These are phyloP conservation scores for Cairneyella variabilis DNA, from an alignment of 495 filamentous ascomycete genomes.

Conservation along the genomic window DNA sequence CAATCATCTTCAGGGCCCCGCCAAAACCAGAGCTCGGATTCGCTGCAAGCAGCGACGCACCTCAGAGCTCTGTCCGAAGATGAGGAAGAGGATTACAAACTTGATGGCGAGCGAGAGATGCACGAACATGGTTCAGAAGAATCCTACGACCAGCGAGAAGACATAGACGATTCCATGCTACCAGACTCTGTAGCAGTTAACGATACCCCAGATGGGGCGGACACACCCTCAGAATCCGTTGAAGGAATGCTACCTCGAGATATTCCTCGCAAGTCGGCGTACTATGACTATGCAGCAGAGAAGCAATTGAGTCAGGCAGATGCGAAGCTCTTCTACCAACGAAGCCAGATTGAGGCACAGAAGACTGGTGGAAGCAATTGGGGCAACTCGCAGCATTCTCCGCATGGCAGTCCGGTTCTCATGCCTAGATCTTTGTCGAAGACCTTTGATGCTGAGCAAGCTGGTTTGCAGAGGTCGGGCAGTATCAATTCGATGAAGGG, in stretches of 20 bases:
- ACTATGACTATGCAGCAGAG: constrained; percentile 83
- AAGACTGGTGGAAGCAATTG: constrained; percentile 41
- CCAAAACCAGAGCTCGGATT: no score
- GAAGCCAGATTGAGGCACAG: constrained; percentile 64
- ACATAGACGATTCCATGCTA: constrained; percentile 24
- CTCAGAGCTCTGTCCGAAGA: constrained; percentile 16
- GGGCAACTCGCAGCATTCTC: constrained; percentile 42
- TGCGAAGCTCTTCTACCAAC: constrained; percentile 91
- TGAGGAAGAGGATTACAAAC: constrained; percentile 31
- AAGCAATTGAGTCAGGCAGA: constrained; percentile 88
- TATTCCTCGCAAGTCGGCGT: constrained; percentile 72
- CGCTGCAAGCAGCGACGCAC: no score
- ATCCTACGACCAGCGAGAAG: constrained; percentile 10
- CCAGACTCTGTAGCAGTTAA: constrained; percentile 19
- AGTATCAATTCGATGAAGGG: constrained; percentile 38
- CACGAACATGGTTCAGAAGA: constrained; percentile 17
- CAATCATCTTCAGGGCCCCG: no score
- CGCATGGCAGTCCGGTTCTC: constrained; percentile 48
- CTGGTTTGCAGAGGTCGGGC: constrained; percentile 30
- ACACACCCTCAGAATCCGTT: constrained; percentile 20
- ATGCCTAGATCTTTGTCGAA: constrained; percentile 30
- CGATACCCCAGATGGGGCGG: constrained; percentile 15
- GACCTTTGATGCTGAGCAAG: constrained; percentile 22
- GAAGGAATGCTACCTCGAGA: constrained; percentile 69
- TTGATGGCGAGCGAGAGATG: constrained; percentile 11